These are phyloP conservation scores for Globisporangium heterothallicum DNA, from an alignment of 352 stramenopile genomes.

Conservation along the genomic window DNA sequence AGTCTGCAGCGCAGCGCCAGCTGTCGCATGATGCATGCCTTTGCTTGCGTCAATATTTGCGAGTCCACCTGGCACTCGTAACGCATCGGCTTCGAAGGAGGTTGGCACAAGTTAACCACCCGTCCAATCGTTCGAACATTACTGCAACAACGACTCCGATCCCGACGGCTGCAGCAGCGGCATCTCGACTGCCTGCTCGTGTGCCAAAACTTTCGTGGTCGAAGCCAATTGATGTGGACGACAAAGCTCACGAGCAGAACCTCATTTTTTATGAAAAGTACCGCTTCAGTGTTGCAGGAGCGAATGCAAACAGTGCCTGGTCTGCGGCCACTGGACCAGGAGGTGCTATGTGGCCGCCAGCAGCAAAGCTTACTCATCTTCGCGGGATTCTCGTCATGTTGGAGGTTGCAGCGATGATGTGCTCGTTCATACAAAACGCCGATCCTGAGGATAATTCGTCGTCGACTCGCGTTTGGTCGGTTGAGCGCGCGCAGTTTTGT, in stretches of 20 bases:
- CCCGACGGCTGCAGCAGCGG: conserved; percentile 43
- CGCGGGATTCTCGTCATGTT: conserved; percentile 73
- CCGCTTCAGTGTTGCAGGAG: conserved; percentile 54
- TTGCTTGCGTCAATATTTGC: conserved; percentile 76
- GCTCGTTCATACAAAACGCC: conserved; percentile 43
- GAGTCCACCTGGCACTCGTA: conserved; percentile 74
- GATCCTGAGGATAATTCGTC: conserved; percentile 52
- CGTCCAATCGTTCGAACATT: conserved; percentile 31
- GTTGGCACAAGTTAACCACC: conserved; percentile 52
- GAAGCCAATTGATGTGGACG: conserved; percentile 78
- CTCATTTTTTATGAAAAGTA: conserved; percentile 83
- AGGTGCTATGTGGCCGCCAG: conserved; percentile 63
- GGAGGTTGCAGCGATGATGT: conserved; percentile 71
- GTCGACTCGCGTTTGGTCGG: conserved; percentile 59
- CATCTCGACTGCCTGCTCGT: conserved; percentile 55
- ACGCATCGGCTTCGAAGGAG: conserved; percentile 64
- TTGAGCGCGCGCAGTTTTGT: conserved; percentile 76
- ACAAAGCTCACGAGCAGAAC: conserved; percentile 82
- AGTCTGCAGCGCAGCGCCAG: conserved; percentile 70
- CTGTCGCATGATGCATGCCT: conserved; percentile 80
- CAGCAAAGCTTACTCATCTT: conserved; percentile 68
- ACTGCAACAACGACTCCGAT: conserved; percentile 27
- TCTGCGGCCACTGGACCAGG: conserved; percentile 44
- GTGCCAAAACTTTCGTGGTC: conserved; percentile 69
- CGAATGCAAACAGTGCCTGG: conserved; percentile 44